These are phyloP conservation scores for Saccharomyces hybrid DNA, from an alignment of 1,139 yeast genomes.

Conservation along the genomic window DNA sequence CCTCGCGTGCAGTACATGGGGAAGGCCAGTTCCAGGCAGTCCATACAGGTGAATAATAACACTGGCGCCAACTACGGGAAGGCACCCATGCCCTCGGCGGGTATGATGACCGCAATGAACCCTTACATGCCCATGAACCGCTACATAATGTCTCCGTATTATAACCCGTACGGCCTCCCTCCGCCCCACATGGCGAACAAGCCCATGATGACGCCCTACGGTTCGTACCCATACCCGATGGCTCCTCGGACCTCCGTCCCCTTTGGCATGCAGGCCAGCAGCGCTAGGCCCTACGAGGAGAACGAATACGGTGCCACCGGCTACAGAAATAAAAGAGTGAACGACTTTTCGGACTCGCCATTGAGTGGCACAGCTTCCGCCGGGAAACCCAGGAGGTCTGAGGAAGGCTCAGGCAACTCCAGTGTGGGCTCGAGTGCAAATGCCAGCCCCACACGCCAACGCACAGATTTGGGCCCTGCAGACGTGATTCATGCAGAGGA, in stretches of 20 bases:
- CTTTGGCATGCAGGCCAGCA: not conserved
- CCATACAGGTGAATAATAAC: not conserved
- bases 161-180: slow-evolving; percentile 9
- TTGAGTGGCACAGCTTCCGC: not conserved
- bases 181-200: not conserved
- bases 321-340: not conserved
- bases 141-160: slow-evolving; percentile 25
- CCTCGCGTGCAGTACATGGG: slow-evolving; percentile 1
- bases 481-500: not conserved
- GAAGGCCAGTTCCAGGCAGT: slow-evolving; percentile 2
- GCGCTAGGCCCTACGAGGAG: not conserved
- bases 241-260: not conserved
- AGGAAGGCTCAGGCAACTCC: not conserved
- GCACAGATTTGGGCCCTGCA: not conserved
- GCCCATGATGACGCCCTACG: not conserved
- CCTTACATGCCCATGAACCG: slow-evolving; percentile 7
- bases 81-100: slow-evolving; percentile 2
- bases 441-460: not conserved
- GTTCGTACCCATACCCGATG: not conserved
- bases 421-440: not conserved
- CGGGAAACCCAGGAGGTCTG: not conserved
- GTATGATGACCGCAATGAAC: not conserved
- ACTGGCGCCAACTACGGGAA: slow-evolving; percentile 2
- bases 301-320: not conserved
- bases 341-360: not conserved